These are phyloP conservation scores for Biscogniauxia sp. DNA, from an alignment of 2,329 filamentous ascomycete genomes.

Conservation along the genomic window DNA sequence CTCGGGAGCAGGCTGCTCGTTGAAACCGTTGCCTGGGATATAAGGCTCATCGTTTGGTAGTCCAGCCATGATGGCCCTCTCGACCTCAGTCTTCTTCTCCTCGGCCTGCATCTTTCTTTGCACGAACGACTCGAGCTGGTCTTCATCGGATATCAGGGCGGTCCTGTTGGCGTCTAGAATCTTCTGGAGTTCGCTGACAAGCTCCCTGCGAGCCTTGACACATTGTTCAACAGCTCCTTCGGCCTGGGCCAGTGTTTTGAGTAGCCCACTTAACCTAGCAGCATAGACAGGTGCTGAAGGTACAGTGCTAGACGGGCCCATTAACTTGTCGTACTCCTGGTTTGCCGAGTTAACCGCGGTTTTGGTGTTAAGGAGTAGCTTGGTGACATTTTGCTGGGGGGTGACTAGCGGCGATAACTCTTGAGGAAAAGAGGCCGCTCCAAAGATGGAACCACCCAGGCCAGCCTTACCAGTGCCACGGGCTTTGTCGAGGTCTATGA, in stretches of 20 bases:
- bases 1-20: constrained; percentile 51
- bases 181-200: constrained; percentile 80
- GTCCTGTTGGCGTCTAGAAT: constrained; percentile 71
- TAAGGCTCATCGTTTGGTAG: constrained; percentile 58
- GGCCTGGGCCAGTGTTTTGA: constrained; percentile 83
- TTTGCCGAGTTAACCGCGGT: constrained; percentile 68
- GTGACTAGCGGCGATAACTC: constrained; percentile 77
- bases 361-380: constrained; percentile 67
- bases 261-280: constrained; percentile 81
- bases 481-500: constrained; percentile 60
- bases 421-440: constrained; percentile 60
- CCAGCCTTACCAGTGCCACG: constrained; percentile 51
- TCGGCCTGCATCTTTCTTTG: constrained; percentile 72
- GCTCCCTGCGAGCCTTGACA: constrained; percentile 76
- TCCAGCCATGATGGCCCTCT: constrained; percentile 85
- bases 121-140: constrained; percentile 60
- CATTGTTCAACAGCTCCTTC: constrained; percentile 87
- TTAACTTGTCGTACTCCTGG: constrained; percentile 80
- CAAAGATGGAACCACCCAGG: constrained; percentile 66
- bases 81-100: constrained; percentile 80
- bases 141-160: constrained; percentile 68
- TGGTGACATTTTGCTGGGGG: constrained; percentile 70
- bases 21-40: constrained; percentile 46
- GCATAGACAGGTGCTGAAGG: constrained; percentile 89
- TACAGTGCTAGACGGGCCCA: constrained; percentile 63